Percentiles rank a stretch among this genome's conserved stretches.
phyloP scores from a whole-genome alignment of 1,284 basidiomycete genomes.

The Tetrapyrgos nigripes region DNA sequence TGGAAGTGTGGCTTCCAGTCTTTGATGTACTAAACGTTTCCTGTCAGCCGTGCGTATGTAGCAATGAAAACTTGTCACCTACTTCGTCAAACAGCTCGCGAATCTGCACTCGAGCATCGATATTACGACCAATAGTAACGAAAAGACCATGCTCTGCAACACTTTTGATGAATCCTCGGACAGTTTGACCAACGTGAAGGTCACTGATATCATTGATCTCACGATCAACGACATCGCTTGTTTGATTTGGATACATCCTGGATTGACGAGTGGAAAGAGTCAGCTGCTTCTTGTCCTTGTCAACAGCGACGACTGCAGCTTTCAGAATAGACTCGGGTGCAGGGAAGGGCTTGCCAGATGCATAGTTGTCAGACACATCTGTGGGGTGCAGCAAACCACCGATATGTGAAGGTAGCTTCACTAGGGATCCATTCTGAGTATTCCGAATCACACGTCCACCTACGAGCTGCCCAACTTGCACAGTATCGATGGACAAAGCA shows the following conservation, averaged over 20 bases:
- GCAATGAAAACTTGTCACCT: conserved; percentile 27
- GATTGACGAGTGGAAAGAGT: conserved; percentile 84
- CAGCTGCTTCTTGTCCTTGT: conserved; percentile 71
- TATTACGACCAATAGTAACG: conserved; percentile 81
- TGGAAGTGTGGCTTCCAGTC: conserved; percentile 92
- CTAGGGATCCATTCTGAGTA: conserved; percentile 69
- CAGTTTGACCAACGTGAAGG: conserved; percentile 73
- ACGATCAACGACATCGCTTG: conserved; percentile 64
- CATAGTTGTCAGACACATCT: conserved; percentile 84
- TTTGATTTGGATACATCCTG: conserved; percentile 59
- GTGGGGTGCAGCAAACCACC: conserved; percentile 82
- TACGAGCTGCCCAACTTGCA: conserved; percentile 76
- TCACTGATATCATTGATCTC: conserved; percentile 73
- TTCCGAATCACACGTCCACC: conserved; percentile 81
- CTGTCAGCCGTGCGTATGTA: conserved; percentile 1
- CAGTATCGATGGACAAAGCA: conserved; percentile 67
- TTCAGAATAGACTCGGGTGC: conserved; percentile 71
- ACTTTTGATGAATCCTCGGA: conserved; percentile 91
- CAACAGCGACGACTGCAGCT: conserved; percentile 73
- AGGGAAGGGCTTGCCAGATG: conserved; percentile 63
- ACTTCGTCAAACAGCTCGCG: conserved; percentile 93
- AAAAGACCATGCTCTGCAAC: conserved; percentile 91
- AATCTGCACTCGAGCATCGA: conserved; percentile 94
- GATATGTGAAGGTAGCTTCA: conserved; percentile 77
- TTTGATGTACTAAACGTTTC: conserved; percentile 79